Conservation (phyloP, 192 early-diverging fungal genomes). For the Backusella parvicylindrica region DNA sequence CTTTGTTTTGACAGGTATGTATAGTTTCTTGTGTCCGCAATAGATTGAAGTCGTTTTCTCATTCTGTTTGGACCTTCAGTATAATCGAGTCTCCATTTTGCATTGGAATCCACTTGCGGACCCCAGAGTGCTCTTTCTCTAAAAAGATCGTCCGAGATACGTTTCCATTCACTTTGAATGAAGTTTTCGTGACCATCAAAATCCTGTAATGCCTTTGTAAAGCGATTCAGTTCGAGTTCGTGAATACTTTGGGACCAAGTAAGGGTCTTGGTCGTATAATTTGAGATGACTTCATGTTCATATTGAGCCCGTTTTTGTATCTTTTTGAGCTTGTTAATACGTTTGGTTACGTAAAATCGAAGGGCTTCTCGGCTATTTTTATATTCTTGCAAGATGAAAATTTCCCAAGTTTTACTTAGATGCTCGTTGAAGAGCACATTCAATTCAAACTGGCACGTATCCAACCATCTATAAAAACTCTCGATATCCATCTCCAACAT, state of each 20-base stretch:
- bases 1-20: conserved; percentile 37
- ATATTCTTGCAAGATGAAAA: conserved; percentile 44
- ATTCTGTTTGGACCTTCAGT: conserved; percentile 49
- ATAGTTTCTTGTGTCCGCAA: conserved; percentile 28
- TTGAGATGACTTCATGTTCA: conserved; percentile 46
- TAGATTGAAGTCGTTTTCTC: conserved; percentile 52
- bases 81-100: conserved; percentile 1
- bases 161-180: conserved; percentile 58
- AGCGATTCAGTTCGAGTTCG: conserved; percentile 54
- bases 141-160: conserved; percentile 46
- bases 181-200: conserved; percentile 52
- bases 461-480: conserved; percentile 58
- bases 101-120: conserved; percentile 1
- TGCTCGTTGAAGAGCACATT: conserved; percentile 55
- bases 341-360: conserved; percentile 39
- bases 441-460: conserved; percentile 43
- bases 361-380: conserved; percentile 45
- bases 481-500: conserved; percentile 52
- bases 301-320: conserved; percentile 33
- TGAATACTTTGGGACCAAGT: conserved; percentile 55
- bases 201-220: conserved; percentile 57
- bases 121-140: conserved; percentile 64
- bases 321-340: conserved; percentile 49
- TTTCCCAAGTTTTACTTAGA: conserved; percentile 54
- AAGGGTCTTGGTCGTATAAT: conserved; percentile 49